Conservation (phyloP, 441 rosid genomes). For the Mallotus repandus region DNA sequence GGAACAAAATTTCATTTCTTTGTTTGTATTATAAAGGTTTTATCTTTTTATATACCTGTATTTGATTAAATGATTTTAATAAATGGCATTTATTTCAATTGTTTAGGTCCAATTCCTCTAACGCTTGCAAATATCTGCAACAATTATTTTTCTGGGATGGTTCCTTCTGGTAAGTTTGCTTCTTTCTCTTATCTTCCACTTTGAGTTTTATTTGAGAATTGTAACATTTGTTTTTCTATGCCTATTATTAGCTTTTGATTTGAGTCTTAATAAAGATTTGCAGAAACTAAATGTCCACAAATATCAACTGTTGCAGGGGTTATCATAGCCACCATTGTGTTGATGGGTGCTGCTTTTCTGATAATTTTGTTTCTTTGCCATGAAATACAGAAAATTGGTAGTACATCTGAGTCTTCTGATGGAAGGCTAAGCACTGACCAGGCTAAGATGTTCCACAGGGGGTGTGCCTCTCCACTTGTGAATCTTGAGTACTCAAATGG, state of each 20-base stretch:
- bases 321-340: slow-evolving; percentile 37
- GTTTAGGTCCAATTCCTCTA: slow-evolving; percentile 49
- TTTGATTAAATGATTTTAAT: too few relatives aligned
- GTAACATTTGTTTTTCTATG: not conserved
- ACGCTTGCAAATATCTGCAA: slow-evolving; percentile 61
- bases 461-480: slow-evolving; percentile 70
- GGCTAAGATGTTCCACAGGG: slow-evolving; percentile 45
- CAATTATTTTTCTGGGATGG: slow-evolving; percentile 69
- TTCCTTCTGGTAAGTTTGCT: slow-evolving; percentile 53
- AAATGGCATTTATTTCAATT: slow-evolving; percentile 10
- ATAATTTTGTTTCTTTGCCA: slow-evolving; percentile 47
- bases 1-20: too few relatives aligned
- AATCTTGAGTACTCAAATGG: slow-evolving; percentile 68
- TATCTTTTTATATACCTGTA: too few relatives aligned
- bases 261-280: slow-evolving; percentile 43
- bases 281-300: slow-evolving; percentile 55
- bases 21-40: too few relatives aligned
- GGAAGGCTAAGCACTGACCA: slow-evolving; percentile 51
- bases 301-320: slow-evolving; percentile 53
- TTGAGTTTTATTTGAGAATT: not conserved
- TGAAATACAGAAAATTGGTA: slow-evolving; percentile 72
- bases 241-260: slow-evolving; percentile 14
- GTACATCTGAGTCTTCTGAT: slow-evolving; percentile 46
- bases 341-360: slow-evolving; percentile 43
- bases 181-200: not conserved